Base-by-base conservation (phyloP, 129 eudicot species). In the Sambucus nigra region DNA sequence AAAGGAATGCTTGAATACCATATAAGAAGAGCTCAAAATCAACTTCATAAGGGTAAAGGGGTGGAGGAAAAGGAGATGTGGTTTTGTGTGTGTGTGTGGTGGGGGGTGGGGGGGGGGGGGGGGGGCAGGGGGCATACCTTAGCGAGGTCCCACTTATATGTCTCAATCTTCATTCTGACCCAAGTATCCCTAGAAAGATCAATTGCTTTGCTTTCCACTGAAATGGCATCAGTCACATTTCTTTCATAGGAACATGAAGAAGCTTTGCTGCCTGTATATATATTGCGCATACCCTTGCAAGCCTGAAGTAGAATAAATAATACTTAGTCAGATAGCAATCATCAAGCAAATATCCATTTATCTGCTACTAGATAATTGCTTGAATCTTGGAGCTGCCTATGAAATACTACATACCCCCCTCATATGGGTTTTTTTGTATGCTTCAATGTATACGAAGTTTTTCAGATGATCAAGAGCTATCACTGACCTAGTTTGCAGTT, bases 341-440 rank as follows among this genome's bases (percentile, higher is more conserved):
- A n/a, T n/a, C n/a, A n/a, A n/a, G n/a, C n/a, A n/a, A n/a, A n/a
- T n/a, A n/a, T n/a, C n/a, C n/a, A n/a, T n/a, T n/a, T n/a, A n/a
- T n/a, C n/a, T n/a, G n/a, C n/a, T n/a, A n/a, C n/a, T n/a, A n/a
- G n/a, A n/a, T n/a, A n/a, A n/a, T n/a, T n/a, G n/a, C n/a, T n/a
- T n/a, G n/a, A 33, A 12, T 19, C 26, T 19, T n/a, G 51, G 16
- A 26, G 8, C 18, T 25, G 50, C n/a, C n/a, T n/a, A n/a, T n/a
- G n/a, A n/a, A 8, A 23, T 23, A 26, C 17, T 29, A 25, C 73
- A 51, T 61, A 89, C 97, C 93, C 81, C 97, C 73, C 71, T 81
- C 48, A 89, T 95, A 76, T 89, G 98, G 65, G 98, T 86, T 75
- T 89, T 95, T 70, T 89, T 89, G 70, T 89, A 95, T 44, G 98